Evolutionary conservation across 2,329 filamentous ascomycete genomes (phyloP).

Genomic region (Phaeophleospora eucalypticola): DNA sequence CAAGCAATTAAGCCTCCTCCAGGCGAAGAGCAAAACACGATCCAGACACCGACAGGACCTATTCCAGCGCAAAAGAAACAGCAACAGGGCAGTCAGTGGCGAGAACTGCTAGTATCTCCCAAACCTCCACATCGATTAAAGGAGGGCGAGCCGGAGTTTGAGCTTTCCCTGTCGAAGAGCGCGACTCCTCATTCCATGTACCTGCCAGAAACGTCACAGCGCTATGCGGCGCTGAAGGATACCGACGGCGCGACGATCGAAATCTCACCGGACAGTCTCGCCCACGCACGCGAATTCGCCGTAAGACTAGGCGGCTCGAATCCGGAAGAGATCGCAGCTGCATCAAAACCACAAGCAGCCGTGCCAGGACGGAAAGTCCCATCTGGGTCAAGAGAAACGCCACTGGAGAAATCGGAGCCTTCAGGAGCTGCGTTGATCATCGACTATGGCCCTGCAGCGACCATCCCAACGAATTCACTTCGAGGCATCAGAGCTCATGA

Average conservation of each 20-base stretch:
- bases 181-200: constrained; percentile 80
- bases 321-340: constrained; percentile 17
- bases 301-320: constrained; percentile 69
- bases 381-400: constrained; percentile 27
- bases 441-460: constrained; percentile 80
- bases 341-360: constrained; percentile 19
- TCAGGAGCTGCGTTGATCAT: constrained; percentile 90
- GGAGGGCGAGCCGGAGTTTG: constrained; percentile 67
- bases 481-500: constrained; percentile 79
- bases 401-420: constrained; percentile 54
- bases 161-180: constrained; percentile 70
- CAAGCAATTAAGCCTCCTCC: constrained; percentile 58
- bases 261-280: constrained; percentile 79
- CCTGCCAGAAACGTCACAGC: constrained; percentile 73
- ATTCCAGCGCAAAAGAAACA: constrained; percentile 37
- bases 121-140: constrained; percentile 51
- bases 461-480: constrained; percentile 81
- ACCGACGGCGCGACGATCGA: constrained; percentile 72
- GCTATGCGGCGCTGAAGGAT: constrained; percentile 71
- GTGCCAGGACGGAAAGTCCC: constrained; percentile 19
- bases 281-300: constrained; percentile 78
- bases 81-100: constrained; percentile 60
- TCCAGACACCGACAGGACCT: constrained; percentile 46
- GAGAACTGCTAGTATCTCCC: constrained; percentile 72
- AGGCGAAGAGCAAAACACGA: constrained; percentile 36